phyloP scores from a whole-genome alignment of 2,329 filamentous ascomycete species.

The Esteya vermicola region DNA sequence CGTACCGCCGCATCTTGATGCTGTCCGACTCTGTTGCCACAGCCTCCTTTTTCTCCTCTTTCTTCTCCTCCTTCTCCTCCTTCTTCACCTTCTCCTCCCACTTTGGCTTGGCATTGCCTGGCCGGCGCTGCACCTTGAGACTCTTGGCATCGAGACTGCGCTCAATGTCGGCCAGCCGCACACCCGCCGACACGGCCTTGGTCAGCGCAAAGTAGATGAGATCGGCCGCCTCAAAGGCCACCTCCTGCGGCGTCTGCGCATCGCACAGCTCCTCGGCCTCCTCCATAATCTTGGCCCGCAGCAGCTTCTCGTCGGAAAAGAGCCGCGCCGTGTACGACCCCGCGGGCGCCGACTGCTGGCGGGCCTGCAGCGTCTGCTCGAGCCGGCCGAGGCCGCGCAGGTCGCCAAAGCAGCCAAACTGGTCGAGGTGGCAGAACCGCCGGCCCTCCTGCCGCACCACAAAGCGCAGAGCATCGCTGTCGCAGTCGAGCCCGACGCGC shows the following conservation, averaged over 20 bases:
- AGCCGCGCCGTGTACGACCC: slow-evolving; percentile 90
- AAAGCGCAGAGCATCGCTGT: slow-evolving; percentile 84
- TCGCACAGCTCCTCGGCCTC: slow-evolving; percentile 92
- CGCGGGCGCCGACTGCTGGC: slow-evolving; percentile 68
- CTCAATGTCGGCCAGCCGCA: slow-evolving; percentile 79
- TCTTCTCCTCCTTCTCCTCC: slow-evolving; percentile 53
- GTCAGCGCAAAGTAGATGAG: slow-evolving; percentile 91
- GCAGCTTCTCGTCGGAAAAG: slow-evolving; percentile 80
- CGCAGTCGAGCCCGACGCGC: slow-evolving; percentile 76
- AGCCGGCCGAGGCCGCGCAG: slow-evolving; percentile 69
- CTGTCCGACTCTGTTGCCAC: slow-evolving; percentile 24
- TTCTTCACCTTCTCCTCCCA: slow-evolving; percentile 63
- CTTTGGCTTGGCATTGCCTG: slow-evolving; percentile 85
- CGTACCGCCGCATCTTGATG: slow-evolving; percentile 73
- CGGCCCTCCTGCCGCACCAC: slow-evolving; percentile 78
- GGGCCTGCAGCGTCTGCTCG: slow-evolving; percentile 71
- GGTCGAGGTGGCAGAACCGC: slow-evolving; percentile 85
- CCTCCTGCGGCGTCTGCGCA: slow-evolving; percentile 50
- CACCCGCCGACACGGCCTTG: slow-evolving; percentile 73
- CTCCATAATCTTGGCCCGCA: slow-evolving; percentile 95
- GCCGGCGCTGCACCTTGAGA: slow-evolving; percentile 84
- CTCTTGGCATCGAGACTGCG: slow-evolving; percentile 87
- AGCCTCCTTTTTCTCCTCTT: slow-evolving; percentile 18
- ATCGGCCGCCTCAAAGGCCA: slow-evolving; percentile 90
- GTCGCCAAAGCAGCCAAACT: slow-evolving; percentile 82